Evolutionary conservation across 305 asterid species (phyloP).

Genomic region (Solanum hybrid): DNA sequence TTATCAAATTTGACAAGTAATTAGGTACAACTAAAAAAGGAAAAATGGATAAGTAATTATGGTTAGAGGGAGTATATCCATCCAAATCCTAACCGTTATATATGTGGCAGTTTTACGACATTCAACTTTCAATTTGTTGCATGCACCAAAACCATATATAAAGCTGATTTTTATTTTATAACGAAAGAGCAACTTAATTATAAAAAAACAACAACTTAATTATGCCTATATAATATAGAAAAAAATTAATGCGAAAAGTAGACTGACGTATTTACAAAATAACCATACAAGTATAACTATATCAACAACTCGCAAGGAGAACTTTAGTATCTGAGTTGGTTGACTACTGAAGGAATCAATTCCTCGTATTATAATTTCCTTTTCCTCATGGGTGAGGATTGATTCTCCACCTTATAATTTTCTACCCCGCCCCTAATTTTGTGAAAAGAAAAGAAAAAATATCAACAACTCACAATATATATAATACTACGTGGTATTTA

Average conservation of each 20-base stretch:
- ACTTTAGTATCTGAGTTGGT: neutral
- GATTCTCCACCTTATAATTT: neutral
- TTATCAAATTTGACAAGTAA: no score
- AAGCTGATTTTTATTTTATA: neutral
- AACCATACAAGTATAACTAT: neutral
- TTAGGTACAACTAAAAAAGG: no score
- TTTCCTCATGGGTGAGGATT: neutral
- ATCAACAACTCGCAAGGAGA: neutral
- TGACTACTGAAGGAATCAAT: neutral
- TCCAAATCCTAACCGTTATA: no score
- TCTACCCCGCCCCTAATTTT: neutral
- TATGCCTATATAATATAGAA: neutral
- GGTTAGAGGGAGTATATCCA: no score
- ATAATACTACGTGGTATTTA: neutral
- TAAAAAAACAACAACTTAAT: neutral
- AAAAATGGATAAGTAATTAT: no score
- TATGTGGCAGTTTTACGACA: neutral
- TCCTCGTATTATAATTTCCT: neutral
- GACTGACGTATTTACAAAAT: neutral
- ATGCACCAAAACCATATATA: neutral
- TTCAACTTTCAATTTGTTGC: neutral
- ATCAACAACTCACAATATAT: neutral
- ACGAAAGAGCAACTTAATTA: neutral
- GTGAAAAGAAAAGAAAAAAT: no score
- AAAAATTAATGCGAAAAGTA: neutral